A percentile compares a stretch with the other conserved stretches of the same genome.
Evolutionary conservation across 78 protist genomes (phyloP).

Genomic region (Dictyostelium purpureum): DNA sequence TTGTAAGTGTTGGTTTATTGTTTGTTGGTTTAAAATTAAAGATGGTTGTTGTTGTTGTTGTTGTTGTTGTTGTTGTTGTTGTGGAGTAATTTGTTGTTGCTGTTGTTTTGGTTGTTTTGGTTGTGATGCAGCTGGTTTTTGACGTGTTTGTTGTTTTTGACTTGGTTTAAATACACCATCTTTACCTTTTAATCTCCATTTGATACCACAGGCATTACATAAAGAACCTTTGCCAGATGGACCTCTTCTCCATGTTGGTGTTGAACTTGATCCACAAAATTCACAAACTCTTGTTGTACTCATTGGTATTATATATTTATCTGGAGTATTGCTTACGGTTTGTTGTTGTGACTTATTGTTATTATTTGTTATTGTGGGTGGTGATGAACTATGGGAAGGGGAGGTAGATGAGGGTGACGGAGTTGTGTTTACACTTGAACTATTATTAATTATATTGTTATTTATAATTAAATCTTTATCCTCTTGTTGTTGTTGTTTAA

Average conservation of each 20-base stretch:
- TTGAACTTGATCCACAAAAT: constrained; percentile 63
- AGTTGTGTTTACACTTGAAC: neutral
- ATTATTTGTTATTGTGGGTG: neutral
- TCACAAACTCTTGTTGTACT: constrained; percentile 68
- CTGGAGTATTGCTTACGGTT: neutral
- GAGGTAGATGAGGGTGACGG: neutral
- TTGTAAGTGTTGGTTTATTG: constrained; percentile 3
- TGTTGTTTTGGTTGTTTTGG: constrained; percentile 1
- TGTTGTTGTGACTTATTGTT: neutral
- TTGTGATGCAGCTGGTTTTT: neutral
- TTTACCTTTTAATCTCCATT: constrained; percentile 82
- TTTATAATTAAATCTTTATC: neutral
- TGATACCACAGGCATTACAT: constrained; percentile 85
- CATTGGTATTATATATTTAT: neutral
- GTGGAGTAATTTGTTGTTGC: neutral
- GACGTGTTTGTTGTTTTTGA: constrained; percentile 33
- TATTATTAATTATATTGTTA: neutral
- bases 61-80: neutral
- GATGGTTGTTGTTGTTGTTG: neutral
- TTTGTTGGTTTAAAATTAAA: constrained; percentile 1
- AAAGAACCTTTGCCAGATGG: constrained; percentile 85
- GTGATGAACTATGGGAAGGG: neutral
- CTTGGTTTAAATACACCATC: constrained; percentile 46
- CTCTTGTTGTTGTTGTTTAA: neutral
- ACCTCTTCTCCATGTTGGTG: constrained; percentile 86